Conservation (phyloP, 352 stramenopile genomes). For the Globisporangium nodosum region DNA sequence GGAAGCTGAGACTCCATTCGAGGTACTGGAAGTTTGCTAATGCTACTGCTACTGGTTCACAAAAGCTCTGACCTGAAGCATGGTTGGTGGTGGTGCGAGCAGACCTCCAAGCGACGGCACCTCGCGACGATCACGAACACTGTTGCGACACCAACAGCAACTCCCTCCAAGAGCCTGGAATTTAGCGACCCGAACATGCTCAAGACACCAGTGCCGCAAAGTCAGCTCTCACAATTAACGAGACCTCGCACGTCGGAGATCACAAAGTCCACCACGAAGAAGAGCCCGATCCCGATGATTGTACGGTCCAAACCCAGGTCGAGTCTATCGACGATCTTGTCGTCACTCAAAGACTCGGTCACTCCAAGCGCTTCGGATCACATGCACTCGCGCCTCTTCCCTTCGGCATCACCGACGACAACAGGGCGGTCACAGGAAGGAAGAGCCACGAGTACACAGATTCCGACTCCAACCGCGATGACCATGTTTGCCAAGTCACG, state of each 20-base stretch:
- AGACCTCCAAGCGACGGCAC: constrained; percentile 43
- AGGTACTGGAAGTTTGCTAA: constrained; percentile 19
- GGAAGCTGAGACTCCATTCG: constrained; percentile 17
- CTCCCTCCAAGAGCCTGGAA: constrained; percentile 23
- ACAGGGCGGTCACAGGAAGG: background rate
- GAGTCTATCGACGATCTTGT: constrained; percentile 11
- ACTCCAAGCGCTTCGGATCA: constrained; percentile 1
- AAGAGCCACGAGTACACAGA: background rate
- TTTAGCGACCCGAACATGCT: constrained; percentile 14
- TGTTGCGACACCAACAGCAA: constrained; percentile 10
- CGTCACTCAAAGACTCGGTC: background rate
- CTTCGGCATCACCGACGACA: constrained; percentile 1
- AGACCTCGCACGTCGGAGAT: background rate
- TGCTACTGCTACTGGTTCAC: background rate
- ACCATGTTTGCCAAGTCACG: background rate
- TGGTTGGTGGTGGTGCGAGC: background rate
- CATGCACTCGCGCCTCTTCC: background rate
- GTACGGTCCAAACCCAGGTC: constrained; percentile 3
- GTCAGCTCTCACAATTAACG: background rate
- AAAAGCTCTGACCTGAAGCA: background rate
- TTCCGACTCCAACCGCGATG: constrained; percentile 4
- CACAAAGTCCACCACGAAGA: constrained; percentile 1
- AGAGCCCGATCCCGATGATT: constrained; percentile 5
- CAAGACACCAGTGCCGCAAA: constrained; percentile 2
- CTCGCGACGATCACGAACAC: constrained; percentile 64